These are phyloP conservation scores for Grosmannia serpens DNA, from an alignment of 2,329 filamentous ascomycete genomes.

Conservation along the genomic window DNA sequence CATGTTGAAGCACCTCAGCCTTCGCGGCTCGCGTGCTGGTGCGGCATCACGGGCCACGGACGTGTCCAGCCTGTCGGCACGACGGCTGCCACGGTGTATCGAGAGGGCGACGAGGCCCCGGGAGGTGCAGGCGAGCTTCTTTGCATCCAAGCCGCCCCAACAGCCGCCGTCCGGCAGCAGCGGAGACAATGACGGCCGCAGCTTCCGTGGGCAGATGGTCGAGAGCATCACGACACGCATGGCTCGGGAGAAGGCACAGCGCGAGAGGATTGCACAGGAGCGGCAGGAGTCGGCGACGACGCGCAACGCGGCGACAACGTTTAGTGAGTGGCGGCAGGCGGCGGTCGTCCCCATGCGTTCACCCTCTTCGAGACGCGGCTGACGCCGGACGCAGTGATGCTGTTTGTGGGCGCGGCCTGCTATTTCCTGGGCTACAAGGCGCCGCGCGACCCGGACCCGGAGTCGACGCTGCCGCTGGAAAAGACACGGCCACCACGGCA, in stretches of 20 bases:
- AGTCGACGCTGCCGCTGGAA: conserved; percentile 48
- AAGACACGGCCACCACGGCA: conserved; percentile 40
- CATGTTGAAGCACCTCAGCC: neutral
- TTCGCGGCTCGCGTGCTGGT: neutral
- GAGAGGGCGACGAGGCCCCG: neutral
- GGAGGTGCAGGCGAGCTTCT: neutral
- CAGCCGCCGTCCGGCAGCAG: neutral
- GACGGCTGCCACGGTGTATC: neutral
- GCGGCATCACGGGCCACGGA: neutral
- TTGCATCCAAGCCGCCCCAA: conserved; percentile 9
- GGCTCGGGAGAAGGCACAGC: conserved; percentile 34
- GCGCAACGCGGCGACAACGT: conserved; percentile 33
- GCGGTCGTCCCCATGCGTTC: neutral
- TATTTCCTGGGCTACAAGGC: conserved; percentile 50
- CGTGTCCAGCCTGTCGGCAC: neutral
- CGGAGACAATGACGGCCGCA: conserved; percentile 11
- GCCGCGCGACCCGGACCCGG: conserved; percentile 35
- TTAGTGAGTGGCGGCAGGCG: conserved; percentile 24
- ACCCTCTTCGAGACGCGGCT: neutral
- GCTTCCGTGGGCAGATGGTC: conserved; percentile 43
- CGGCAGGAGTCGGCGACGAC: conserved; percentile 25
- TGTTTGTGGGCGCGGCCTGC: conserved; percentile 37
- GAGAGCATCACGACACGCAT: conserved; percentile 39
- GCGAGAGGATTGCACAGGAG: conserved; percentile 28
- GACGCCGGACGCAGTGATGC: conserved; percentile 30